These are phyloP conservation scores for Persicaria tinctoria DNA, from an alignment of 148 eudicot genomes.

Conservation along the genomic window DNA sequence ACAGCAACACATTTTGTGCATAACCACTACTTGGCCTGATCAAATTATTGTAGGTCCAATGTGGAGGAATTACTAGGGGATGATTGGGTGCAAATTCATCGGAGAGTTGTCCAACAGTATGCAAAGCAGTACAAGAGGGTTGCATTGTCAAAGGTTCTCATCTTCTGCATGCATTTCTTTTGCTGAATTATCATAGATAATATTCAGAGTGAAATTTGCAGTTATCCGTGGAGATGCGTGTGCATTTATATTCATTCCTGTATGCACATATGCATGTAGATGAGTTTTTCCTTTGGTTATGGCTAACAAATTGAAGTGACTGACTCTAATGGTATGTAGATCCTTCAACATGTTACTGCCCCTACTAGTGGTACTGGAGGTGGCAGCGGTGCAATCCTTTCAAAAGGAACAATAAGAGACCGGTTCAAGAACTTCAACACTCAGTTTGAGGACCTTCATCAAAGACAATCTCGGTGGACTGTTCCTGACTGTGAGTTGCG, in stretches of 20 bases:
- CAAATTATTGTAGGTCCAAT: constrained; percentile 51
- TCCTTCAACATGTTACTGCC: constrained; percentile 62
- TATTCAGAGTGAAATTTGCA: no score
- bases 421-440: constrained; percentile 78
- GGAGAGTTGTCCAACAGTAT: constrained; percentile 92
- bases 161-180: neutral
- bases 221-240: no score
- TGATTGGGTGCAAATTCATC: constrained; percentile 97
- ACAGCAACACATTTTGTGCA: no score
- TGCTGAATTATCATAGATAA: neutral
- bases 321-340: constrained; percentile 34
- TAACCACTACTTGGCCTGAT: neutral
- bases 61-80: constrained; percentile 89
- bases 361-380: constrained; percentile 28
- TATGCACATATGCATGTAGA: neutral
- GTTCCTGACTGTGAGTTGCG: constrained; percentile 94
- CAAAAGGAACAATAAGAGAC: constrained; percentile 76
- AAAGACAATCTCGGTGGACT: constrained; percentile 94
- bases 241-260: neutral
- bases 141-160: constrained; percentile 83
- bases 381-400: constrained; percentile 16
- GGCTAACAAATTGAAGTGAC: neutral
- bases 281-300: neutral
- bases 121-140: constrained; percentile 95
- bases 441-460: constrained; percentile 86